These are phyloP conservation scores for Cyclotella cryptica DNA, from an alignment of 108 stramenopile genomes.

Conservation along the genomic window DNA sequence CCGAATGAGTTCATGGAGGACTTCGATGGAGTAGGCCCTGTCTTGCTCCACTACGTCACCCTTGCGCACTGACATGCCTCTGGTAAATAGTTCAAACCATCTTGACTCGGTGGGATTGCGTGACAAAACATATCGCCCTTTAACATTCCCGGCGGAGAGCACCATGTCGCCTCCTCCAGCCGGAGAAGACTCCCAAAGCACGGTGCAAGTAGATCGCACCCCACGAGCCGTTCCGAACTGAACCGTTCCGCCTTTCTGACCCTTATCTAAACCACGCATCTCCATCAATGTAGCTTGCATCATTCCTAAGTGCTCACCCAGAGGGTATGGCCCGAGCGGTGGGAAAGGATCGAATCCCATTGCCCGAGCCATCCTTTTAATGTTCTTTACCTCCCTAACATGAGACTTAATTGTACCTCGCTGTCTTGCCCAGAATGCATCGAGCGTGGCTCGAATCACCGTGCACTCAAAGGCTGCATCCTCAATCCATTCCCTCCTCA, in stretches of 20 bases:
- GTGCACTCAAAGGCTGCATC: conserved; percentile 2
- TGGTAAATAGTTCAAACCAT: conserved; percentile 22
- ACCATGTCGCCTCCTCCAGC: conserved; percentile 12
- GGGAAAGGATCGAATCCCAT: not conserved
- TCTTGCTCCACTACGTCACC: conserved; percentile 24
- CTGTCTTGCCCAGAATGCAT: conserved; percentile 23
- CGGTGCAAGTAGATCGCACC: not conserved
- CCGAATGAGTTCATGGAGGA: not conserved
- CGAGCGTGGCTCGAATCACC: conserved; percentile 6
- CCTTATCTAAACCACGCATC: too few species aligned
- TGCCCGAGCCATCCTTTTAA: not conserved
- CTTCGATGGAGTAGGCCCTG: conserved; percentile 23
- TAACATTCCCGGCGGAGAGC: not conserved
- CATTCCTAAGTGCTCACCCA: not conserved
- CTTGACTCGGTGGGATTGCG: too few species aligned
- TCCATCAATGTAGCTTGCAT: not conserved
- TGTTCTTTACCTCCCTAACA: not conserved
- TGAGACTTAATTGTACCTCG: conserved; percentile 6
- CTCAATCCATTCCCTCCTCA: not conserved
- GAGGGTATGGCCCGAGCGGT: not conserved
- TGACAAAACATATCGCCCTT: conserved; percentile 13
- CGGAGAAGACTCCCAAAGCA: conserved; percentile 23
- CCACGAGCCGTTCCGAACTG: not conserved
- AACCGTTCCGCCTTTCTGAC: not conserved
- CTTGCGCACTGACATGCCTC: conserved; percentile 6